Evolutionary conservation across 2,329 filamentous ascomycete species (phyloP).

Genomic region (Ascochyta clinopodiicola): DNA sequence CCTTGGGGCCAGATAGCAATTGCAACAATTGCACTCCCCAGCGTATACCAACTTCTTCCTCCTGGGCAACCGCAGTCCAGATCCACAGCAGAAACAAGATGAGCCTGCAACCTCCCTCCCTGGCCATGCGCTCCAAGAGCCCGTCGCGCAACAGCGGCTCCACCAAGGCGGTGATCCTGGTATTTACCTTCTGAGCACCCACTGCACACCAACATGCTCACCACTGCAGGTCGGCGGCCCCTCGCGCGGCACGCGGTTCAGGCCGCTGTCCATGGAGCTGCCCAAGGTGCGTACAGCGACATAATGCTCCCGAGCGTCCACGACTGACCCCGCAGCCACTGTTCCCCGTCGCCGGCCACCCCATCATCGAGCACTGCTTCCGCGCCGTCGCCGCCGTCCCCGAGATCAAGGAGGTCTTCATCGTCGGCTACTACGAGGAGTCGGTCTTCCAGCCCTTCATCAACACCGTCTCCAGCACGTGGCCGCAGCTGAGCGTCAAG

Average conservation of each 20-base stretch:
- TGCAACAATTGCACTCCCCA: constrained; percentile 20
- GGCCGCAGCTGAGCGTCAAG: constrained; percentile 87
- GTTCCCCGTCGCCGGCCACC: constrained; percentile 97
- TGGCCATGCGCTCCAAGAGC: constrained; percentile 43
- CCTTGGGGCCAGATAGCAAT: constrained; percentile 34
- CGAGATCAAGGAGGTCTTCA: constrained; percentile 92
- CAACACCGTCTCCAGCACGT: constrained; percentile 83
- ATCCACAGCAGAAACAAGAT: constrained; percentile 26
- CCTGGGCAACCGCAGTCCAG: constrained; percentile 21
- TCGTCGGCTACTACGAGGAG: constrained; percentile 99
- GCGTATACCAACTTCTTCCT: not conserved
- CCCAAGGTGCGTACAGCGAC: constrained; percentile 72
- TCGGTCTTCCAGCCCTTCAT: constrained; percentile 97
- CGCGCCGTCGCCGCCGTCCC: constrained; percentile 89
- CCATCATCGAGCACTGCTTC: constrained; percentile 98
- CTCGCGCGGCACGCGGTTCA: constrained; percentile 92
- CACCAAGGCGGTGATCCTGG: constrained; percentile 95
- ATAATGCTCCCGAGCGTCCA: not conserved
- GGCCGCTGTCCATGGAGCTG: constrained; percentile 91
- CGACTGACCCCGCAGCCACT: constrained; percentile 70
- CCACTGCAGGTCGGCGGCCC: constrained; percentile 82
- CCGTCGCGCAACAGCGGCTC: constrained; percentile 50
- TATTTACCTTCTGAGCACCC: constrained; percentile 54
- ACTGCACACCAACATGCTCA: constrained; percentile 30
- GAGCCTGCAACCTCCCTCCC: constrained; percentile 48